These are phyloP conservation scores for Saxophila tyrrhenica DNA, from an alignment of 495 filamentous ascomycete genomes.

Conservation along the genomic window DNA sequence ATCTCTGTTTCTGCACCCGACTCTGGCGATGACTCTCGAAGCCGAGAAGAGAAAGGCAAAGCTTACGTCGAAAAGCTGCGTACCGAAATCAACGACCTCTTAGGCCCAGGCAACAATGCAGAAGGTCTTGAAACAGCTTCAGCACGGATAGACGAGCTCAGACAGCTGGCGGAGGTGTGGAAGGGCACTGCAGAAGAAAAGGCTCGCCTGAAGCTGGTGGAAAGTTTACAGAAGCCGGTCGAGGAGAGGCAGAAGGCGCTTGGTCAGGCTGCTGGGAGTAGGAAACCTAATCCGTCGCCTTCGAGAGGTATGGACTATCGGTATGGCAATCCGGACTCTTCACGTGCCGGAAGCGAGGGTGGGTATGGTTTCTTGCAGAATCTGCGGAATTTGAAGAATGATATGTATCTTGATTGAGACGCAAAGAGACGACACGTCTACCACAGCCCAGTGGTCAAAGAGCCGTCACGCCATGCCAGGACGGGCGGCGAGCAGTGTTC, in stretches of 20 bases:
- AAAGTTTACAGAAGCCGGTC: slow-evolving; percentile 40
- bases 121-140: slow-evolving; percentile 57
- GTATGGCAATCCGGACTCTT: slow-evolving; percentile 11
- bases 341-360: slow-evolving; percentile 27
- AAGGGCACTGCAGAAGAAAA: slow-evolving; percentile 89
- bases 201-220: slow-evolving; percentile 69
- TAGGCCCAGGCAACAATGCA: slow-evolving; percentile 39
- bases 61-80: slow-evolving; percentile 56
- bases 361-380: slow-evolving; percentile 69
- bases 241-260: slow-evolving; percentile 24
- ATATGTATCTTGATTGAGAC: slow-evolving; percentile 46
- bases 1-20: slow-evolving; percentile 74
- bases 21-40: slow-evolving; percentile 45
- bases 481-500: no score
- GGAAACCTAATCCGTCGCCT: not conserved
- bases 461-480: no score
- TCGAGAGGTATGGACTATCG: slow-evolving; percentile 5
- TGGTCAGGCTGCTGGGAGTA: slow-evolving; percentile 12
- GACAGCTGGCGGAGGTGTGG: slow-evolving; percentile 67
- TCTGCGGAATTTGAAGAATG: slow-evolving; percentile 65
- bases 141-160: slow-evolving; percentile 58
- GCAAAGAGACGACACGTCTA: no score
- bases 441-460: no score
- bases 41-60: slow-evolving; percentile 68
- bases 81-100: slow-evolving; percentile 56